Percentiles rank a stretch among this genome's conserved stretches.
These are phyloP conservation scores for Penicillium sp. DNA, from an alignment of 2,329 filamentous ascomycete species.

Conservation along the genomic window DNA sequence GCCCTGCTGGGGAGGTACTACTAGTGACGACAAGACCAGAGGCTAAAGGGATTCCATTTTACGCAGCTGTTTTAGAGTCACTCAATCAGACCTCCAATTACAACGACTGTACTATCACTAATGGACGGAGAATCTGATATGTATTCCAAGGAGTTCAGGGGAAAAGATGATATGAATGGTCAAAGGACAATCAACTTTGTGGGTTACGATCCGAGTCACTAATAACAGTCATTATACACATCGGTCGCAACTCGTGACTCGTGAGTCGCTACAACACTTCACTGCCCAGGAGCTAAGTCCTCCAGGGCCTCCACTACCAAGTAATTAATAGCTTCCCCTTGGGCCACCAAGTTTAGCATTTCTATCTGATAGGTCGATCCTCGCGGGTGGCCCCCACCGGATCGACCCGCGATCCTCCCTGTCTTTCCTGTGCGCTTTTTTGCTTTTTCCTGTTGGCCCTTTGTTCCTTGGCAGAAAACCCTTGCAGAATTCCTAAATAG, in stretches of 20 bases:
- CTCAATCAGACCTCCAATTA: neutral
- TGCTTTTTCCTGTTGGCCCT: neutral
- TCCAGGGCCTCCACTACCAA: neutral
- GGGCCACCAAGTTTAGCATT: neutral
- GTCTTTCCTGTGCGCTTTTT: neutral
- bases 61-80: neutral
- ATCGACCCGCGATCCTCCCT: constrained; percentile 18
- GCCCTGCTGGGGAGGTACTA: neutral
- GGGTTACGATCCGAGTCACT: neutral
- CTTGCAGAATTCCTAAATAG: constrained; percentile 4
- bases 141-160: neutral
- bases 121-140: neutral
- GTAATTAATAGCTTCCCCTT: neutral
- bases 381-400: constrained; percentile 10
- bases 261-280: neutral
- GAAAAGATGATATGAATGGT: neutral
- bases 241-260: neutral
- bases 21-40: neutral
- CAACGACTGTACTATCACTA: neutral
- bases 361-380: constrained; percentile 11
- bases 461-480: neutral
- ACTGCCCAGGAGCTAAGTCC: too few relatives aligned
- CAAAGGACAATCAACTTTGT: too few relatives aligned
- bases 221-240: neutral
- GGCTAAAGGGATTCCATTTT: neutral